Evolutionary conservation across 2,329 filamentous ascomycete genomes (phyloP).

Genomic region (Ramichloridium luteum): DNA sequence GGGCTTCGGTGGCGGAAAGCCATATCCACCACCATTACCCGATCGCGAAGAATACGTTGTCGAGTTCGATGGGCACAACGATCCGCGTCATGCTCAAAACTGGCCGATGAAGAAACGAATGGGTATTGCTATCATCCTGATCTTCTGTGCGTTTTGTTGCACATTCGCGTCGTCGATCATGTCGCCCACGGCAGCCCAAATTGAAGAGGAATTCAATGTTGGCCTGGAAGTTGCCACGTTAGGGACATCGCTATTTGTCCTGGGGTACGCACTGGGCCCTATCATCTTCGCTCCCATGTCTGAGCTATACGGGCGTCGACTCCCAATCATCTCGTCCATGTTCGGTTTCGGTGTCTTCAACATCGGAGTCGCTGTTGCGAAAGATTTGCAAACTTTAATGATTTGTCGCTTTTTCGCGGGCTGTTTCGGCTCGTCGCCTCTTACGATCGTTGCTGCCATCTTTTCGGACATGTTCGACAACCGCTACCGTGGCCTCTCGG

Average conservation of each 20-base stretch:
- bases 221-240: conserved; percentile 34
- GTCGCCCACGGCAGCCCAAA: conserved; percentile 30
- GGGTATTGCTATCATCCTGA: conserved; percentile 53
- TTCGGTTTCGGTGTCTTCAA: conserved; percentile 35
- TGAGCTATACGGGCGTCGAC: conserved; percentile 35
- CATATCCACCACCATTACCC: conserved; percentile 61
- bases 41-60: conserved; percentile 68
- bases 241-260: conserved; percentile 27
- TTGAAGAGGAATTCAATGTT: conserved; percentile 33
- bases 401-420: conserved; percentile 21
- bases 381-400: conserved; percentile 25
- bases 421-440: conserved; percentile 33
- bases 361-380: conserved; percentile 33
- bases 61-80: conserved; percentile 68
- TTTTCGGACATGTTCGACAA: conserved; percentile 33
- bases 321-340: conserved; percentile 33
- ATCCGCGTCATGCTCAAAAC: conserved; percentile 77
- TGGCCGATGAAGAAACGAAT: conserved; percentile 74
- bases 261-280: conserved; percentile 20
- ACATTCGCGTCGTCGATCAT: conserved; percentile 50
- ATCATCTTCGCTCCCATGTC: conserved; percentile 32
- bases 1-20: conserved; percentile 10
- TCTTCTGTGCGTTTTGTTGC: conserved; percentile 58
- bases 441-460: conserved; percentile 33
- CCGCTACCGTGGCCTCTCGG: conserved; percentile 27